Conservation (phyloP, 805 yeast species). For the Barnettozyma salicaria region DNA sequence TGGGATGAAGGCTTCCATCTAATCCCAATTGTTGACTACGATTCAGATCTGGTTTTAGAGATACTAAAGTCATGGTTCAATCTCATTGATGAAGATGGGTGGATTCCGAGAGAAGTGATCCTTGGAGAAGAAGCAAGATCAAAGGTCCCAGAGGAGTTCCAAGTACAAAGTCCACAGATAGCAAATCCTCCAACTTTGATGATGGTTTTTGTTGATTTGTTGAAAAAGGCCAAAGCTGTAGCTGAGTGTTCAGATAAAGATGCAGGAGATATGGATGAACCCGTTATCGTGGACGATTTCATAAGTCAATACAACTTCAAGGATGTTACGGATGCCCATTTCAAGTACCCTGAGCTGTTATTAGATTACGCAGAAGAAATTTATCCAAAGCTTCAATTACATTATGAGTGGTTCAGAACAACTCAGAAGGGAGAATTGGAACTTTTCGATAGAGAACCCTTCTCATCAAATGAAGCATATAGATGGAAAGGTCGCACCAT, state of each 20-base stretch:
- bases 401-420: conserved; percentile 77
- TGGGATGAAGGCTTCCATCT: conserved; percentile 99
- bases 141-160: conserved; percentile 79
- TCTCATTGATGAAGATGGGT: conserved; percentile 82
- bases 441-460: conserved; percentile 59
- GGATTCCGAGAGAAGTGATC: conserved; percentile 96
- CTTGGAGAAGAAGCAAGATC: conserved; percentile 87
- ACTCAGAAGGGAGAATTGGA: conserved; percentile 73
- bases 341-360: conserved; percentile 54
- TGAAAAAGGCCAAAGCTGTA: conserved; percentile 37
- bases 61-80: conserved; percentile 83
- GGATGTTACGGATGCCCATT: conserved; percentile 45
- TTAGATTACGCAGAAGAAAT: conserved; percentile 52
- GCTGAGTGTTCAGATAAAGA: conserved; percentile 2
- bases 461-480: conserved; percentile 57
- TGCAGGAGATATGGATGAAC: conserved; percentile 28
- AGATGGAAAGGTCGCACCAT: conserved; percentile 92
- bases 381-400: conserved; percentile 70
- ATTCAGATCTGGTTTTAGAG: conserved; percentile 74
- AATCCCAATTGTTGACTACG: conserved; percentile 75
- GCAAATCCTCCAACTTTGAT: conserved; percentile 96
- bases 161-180: conserved; percentile 77
- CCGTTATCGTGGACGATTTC: conserved; percentile 23
- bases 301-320: conserved; percentile 22
- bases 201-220: conserved; percentile 57